Evolutionary conservation across 495 filamentous ascomycete genomes (phyloP).

Genomic region (Aspergillus baeticus): DNA sequence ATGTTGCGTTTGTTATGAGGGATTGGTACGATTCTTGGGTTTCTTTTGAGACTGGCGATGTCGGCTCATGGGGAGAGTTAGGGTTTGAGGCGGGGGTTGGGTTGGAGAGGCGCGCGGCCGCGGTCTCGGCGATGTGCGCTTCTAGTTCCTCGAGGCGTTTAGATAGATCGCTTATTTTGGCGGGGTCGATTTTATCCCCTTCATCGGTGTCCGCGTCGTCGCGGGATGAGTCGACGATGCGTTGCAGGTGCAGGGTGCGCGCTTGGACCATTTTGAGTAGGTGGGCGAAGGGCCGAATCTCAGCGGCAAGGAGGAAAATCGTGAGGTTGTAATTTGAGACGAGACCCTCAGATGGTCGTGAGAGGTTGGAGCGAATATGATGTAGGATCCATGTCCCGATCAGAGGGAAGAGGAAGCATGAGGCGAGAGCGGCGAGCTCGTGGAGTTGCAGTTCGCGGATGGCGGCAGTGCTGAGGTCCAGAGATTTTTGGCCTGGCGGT

Average conservation of each 20-base stretch:
- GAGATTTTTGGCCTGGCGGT: not conserved
- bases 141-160: conserved; percentile 72
- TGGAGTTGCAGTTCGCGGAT: conserved; percentile 67
- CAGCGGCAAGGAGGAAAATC: conserved; percentile 88
- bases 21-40: no score
- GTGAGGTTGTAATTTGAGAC: conserved; percentile 91
- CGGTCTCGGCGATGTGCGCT: conserved; percentile 48
- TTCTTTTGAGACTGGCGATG: no score
- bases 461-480: conserved; percentile 35
- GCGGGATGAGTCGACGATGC: conserved; percentile 56
- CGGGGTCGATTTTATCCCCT: conserved; percentile 33
- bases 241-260: conserved; percentile 81
- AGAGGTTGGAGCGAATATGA: conserved; percentile 69
- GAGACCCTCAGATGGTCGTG: conserved; percentile 77
- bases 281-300: conserved; percentile 78
- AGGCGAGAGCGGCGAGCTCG: conserved; percentile 68
- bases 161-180: conserved; percentile 55
- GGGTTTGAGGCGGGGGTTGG: not conserved
- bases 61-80: no score
- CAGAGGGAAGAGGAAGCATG: conserved; percentile 78
- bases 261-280: conserved; percentile 75
- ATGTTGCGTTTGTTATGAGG: no score
- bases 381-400: conserved; percentile 79
- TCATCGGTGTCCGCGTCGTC: conserved; percentile 36
- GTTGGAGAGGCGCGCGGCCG: conserved; percentile 26